Base-by-base conservation (phyloP, 352 stramenopile genomes). In the Pythium chondricola region DNA sequence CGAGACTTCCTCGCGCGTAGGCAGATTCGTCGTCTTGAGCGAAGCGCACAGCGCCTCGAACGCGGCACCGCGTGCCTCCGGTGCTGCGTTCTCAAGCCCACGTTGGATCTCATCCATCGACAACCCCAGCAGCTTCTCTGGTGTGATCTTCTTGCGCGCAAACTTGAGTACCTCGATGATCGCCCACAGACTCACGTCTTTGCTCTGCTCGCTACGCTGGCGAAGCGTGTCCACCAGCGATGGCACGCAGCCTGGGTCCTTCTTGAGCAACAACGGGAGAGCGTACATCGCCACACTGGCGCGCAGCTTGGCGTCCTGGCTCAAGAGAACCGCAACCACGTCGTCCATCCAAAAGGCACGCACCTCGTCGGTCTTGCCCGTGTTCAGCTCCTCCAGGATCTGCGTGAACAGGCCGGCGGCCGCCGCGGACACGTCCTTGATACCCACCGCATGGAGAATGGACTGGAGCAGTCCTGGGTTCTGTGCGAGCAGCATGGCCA, bases 161-260 rank as follows among this genome's bases (percentile, higher is more conserved):
- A 82, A 80, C 58, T 93, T 93, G 11, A 90, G 59, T 6, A 90
- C 68, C 46, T 90, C 78, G 16, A 93, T 63, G 39, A 87, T 71
- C 27, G 76, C 74, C 81, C 81, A 93, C 17, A 90, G 48, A 6
- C 52, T 49, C 26, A 75, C 61, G 56, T 88, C 70, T 4, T 61
- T 63, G 7, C 47, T 25, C 2, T 43, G 20, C 13, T 31, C 27
- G 2, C 55, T 49, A 8, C 47, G 36, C 1, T 43, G 21, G 40
- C 78, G 73, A n/a, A 88, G 52, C 27, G 55, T 52, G 14, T 82
- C 49, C 7, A 89, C 71, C 21, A 89, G 60, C 2, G 66, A 14
- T 16, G 57, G 35, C 3, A 89, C 69, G 36, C 73, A 85, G 11
- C 54, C 60, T 2, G 75, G 62, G 36, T 90, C 77, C 20, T 83